Evolutionary conservation across 495 filamentous ascomycete genomes (phyloP), one percentile per base, ranked within the genome.

Genomic region (Penicillium tannophilum): DNA sequence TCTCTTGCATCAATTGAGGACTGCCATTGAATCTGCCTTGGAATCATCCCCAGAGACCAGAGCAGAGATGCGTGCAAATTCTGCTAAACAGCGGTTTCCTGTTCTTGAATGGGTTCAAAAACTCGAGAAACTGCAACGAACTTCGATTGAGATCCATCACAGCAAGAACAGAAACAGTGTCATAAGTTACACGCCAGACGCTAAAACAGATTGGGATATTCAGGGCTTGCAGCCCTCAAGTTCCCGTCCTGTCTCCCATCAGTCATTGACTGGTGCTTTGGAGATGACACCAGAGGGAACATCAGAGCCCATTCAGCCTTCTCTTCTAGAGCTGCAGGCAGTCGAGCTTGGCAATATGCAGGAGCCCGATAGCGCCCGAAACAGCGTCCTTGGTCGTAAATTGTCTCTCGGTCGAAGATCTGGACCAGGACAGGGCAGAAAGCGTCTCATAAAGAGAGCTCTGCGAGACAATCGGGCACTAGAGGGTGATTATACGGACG

Each of bases 21-120:
- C 81, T 50, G 86, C 89, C n/a, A 89, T 91, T 58, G 73, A 83
- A 20, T 84, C 80, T 33, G 89, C 89, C 0, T 69, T 92, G 54
- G 82, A 77, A 26, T 90, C 87, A 1, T 84, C 85, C 54, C 62
- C 59, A 9, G 77, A 84, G 35, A 77, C 77, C 31, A 72, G 89
- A 49, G 83, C 83, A 0, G 80, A 82, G 66, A 91, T 92, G 89
- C 79, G 89, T 53, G 89, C 89, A 45, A 80, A 86, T 20, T 89
- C 87, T 17, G 87, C 87, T 2, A 86, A 86, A 63, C 89, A 92
- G 61, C 82, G 89, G 8, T 92, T 91, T 72, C 89, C 89, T 7
- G 88, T 88, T 23, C 84, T 82, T 2, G 84, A 88, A 56, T 88
- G 86, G 86, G 70, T 87, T 36, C 80, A 86, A 61, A 81, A 85